These are phyloP conservation scores for Taxawa tesnikishii DNA, from an alignment of 2,329 filamentous ascomycete species.

Conservation along the genomic window DNA sequence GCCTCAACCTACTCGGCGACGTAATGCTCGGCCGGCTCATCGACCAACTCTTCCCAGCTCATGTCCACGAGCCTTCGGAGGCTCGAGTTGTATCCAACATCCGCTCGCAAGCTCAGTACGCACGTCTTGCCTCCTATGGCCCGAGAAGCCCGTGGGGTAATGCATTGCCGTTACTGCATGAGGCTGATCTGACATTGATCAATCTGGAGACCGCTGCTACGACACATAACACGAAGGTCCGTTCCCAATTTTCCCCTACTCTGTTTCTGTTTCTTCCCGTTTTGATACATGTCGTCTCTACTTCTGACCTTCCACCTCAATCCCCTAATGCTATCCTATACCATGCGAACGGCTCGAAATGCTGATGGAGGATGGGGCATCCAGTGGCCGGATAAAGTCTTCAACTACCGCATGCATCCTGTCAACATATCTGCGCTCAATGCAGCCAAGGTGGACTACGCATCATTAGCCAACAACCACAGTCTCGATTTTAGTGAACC, in stretches of 20 bases:
- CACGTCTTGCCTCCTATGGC: constrained; percentile 15
- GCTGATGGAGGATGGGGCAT: no score
- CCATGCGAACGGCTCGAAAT: no score
- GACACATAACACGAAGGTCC: constrained; percentile 13
- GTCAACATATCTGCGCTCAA: constrained; percentile 21
- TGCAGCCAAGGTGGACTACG: constrained; percentile 21
- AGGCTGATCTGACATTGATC: constrained; percentile 23
- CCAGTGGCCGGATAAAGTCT: constrained; percentile 27
- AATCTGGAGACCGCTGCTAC: constrained; percentile 29
- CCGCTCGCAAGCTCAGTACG: constrained; percentile 6
- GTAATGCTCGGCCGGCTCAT: constrained; percentile 30
- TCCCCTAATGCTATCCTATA: no score
- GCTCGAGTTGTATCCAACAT: constrained; percentile 10
- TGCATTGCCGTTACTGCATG: constrained; percentile 19
- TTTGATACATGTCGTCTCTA: no score
- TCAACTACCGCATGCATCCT: constrained; percentile 29
- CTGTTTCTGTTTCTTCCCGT: no score
- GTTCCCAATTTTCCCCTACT: no score
- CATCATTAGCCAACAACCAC: constrained; percentile 27
- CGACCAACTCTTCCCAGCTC: constrained; percentile 25
- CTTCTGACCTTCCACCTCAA: no score
- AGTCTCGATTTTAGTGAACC: constrained; percentile 23
- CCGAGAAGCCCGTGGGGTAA: constrained; percentile 22
- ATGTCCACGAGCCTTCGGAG: constrained; percentile 19
- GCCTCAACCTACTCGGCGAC: constrained; percentile 18